Conservation (phyloP, 352 stramenopile genomes). For the Pythium aquatile region DNA sequence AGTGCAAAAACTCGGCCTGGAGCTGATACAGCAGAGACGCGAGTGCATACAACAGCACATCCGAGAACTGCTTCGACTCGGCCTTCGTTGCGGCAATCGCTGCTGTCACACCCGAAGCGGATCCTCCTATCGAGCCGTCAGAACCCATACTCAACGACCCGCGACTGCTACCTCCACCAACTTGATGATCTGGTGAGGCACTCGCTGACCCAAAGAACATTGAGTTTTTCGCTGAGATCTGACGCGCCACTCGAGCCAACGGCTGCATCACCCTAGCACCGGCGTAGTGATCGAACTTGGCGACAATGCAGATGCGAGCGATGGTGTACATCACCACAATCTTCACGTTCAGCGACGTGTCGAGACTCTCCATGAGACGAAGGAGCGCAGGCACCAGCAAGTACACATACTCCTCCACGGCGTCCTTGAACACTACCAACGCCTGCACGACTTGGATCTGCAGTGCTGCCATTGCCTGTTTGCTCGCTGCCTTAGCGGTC, state of each 20-base stretch:
- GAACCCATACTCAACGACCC: neutral
- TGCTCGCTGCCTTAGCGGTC: constrained; percentile 19
- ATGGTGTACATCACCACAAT: constrained; percentile 72
- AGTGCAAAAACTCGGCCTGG: constrained; percentile 70
- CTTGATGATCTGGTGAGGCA: neutral
- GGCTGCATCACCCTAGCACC: constrained; percentile 67
- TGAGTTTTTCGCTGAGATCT: constrained; percentile 70
- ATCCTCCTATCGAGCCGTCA: neutral
- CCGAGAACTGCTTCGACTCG: constrained; percentile 67
- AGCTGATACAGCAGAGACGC: constrained; percentile 73
- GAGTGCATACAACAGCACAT: constrained; percentile 77
- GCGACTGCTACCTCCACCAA: neutral
- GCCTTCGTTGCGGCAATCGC: constrained; percentile 60
- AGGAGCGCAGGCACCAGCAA: constrained; percentile 92
- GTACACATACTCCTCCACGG: constrained; percentile 94
- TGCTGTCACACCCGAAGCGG: constrained; percentile 19
- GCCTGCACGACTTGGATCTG: constrained; percentile 86
- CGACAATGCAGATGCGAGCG: constrained; percentile 58
- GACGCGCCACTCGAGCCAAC: constrained; percentile 64
- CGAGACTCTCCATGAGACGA: constrained; percentile 90
- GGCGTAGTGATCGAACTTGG: constrained; percentile 80
- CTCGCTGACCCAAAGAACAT: constrained; percentile 60
- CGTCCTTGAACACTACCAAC: constrained; percentile 89
- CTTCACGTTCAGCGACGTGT: constrained; percentile 80
- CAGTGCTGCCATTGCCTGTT: constrained; percentile 38